These are phyloP conservation scores for Mortierella sp. DNA, from an alignment of 371 early-diverging fungal genomes.

Conservation along the genomic window DNA sequence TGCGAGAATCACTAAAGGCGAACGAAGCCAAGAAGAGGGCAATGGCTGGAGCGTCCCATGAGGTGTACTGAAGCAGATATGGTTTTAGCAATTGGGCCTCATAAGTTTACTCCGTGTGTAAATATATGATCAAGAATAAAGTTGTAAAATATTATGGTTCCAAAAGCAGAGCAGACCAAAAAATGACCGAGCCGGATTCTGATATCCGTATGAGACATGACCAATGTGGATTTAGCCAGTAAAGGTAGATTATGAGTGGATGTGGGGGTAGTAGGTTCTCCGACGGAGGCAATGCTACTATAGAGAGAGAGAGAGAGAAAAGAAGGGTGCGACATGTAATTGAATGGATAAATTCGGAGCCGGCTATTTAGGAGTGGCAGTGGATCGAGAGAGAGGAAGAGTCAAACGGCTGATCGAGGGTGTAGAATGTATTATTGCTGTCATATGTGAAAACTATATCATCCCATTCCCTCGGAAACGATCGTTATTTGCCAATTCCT, in stretches of 20 bases:
- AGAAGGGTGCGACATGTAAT: background rate
- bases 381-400: too few species aligned
- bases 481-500: slow-evolving; percentile 2
- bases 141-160: background rate
- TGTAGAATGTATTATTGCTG: too few species aligned
- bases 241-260: background rate
- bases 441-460: background rate
- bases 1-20: slow-evolving; percentile 49
- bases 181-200: background rate
- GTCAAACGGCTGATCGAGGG: background rate
- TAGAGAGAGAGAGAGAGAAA: background rate
- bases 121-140: background rate
- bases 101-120: too few species aligned
- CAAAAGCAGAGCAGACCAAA: background rate
- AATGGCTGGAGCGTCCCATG: slow-evolving; percentile 6
- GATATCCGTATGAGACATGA: too few species aligned
- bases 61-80: slow-evolving; percentile 6
- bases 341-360: slow-evolving; percentile 14
- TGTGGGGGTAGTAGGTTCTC: background rate
- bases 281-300: background rate
- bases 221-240: too few species aligned
- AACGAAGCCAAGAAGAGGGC: slow-evolving; percentile 47
- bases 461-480: background rate
- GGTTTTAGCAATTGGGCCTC: too few species aligned
- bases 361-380: background rate